phyloP scores from a whole-genome alignment of 2,329 filamentous ascomycete genomes.

The Cladosporium phlei region DNA sequence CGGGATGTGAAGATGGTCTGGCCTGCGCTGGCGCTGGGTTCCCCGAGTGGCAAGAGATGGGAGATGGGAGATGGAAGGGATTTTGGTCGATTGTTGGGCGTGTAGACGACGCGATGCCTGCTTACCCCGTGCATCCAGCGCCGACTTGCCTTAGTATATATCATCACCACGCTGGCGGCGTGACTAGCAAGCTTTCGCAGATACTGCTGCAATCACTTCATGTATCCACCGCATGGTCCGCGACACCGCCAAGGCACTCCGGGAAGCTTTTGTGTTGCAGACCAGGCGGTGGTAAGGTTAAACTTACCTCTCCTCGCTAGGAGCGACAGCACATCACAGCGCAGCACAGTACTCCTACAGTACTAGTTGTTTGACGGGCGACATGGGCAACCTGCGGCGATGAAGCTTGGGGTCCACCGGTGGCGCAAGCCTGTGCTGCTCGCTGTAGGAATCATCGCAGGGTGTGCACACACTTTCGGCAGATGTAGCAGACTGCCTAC shows the following conservation, averaged over 20 bases:
- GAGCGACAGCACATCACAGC: too few relatives aligned
- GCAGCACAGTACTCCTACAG: constrained; percentile 9
- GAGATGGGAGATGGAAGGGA: constrained; percentile 8
- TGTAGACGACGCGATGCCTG: constrained; percentile 10
- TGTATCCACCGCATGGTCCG: constrained; percentile 10
- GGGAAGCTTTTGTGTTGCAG: constrained; percentile 10
- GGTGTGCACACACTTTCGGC: constrained; percentile 9
- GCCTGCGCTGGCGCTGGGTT: constrained; percentile 13
- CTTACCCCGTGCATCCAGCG: constrained; percentile 14
- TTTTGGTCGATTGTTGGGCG: constrained; percentile 11
- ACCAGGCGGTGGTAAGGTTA: constrained; percentile 10
- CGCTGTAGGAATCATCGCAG: constrained; percentile 9
- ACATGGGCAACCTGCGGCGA: too few relatives aligned
- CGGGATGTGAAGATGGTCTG: constrained; percentile 11
- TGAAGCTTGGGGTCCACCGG: constrained; percentile 3
- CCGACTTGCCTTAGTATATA: constrained; percentile 13
- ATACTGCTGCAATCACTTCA: constrained; percentile 4
- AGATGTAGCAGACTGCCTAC: constrained; percentile 2
- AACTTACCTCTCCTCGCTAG: constrained; percentile 10
- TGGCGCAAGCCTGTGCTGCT: background rate
- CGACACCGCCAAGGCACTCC: constrained; percentile 10
- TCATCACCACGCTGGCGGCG: constrained; percentile 14
- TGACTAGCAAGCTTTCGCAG: constrained; percentile 14
- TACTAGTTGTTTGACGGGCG: too few relatives aligned
- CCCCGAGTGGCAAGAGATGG: constrained; percentile 4